A percentile compares a stretch with the other conserved stretches of the same genome.
Conservation (phyloP, 2,329 filamentous ascomycete genomes). For the Ilyonectria destructans region DNA sequence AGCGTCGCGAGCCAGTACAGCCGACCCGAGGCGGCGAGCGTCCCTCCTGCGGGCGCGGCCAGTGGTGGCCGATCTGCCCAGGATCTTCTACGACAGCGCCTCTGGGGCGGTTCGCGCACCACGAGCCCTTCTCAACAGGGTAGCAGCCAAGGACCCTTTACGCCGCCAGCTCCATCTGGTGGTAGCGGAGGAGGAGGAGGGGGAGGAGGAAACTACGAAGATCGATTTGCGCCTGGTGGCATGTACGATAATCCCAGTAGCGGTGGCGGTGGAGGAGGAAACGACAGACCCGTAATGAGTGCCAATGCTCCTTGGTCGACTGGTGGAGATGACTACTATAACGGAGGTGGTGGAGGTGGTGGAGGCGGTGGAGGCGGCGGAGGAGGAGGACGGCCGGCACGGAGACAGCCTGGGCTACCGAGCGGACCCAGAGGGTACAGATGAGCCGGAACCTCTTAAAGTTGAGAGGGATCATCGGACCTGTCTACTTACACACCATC, state of each 20-base stretch:
- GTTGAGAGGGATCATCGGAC: not conserved
- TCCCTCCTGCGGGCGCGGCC: slow-evolving; percentile 52
- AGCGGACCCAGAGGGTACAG: slow-evolving; percentile 62
- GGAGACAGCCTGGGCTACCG: slow-evolving; percentile 60
- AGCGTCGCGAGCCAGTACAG: slow-evolving; percentile 50
- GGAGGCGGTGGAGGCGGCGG: slow-evolving; percentile 58
- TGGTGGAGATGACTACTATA: slow-evolving; percentile 57
- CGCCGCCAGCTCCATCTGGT: slow-evolving; percentile 56
- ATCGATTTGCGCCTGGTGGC: slow-evolving; percentile 63
- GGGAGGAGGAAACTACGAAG: slow-evolving; percentile 58
- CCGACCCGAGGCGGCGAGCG: slow-evolving; percentile 45
- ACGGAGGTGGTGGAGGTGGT: slow-evolving; percentile 52
- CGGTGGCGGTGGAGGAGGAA: slow-evolving; percentile 39
- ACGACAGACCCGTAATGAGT: slow-evolving; percentile 60
- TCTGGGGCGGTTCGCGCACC: slow-evolving; percentile 77
- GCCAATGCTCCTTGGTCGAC: slow-evolving; percentile 66
- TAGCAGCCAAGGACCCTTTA: slow-evolving; percentile 61
- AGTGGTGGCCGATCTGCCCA: slow-evolving; percentile 75
- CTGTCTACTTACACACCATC: slow-evolving; percentile 17
- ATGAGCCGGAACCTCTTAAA: slow-evolving; percentile 39
- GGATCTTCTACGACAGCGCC: slow-evolving; percentile 84
- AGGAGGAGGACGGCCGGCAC: slow-evolving; percentile 46
- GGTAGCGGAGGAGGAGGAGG: slow-evolving; percentile 53
- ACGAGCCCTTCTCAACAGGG: slow-evolving; percentile 66
- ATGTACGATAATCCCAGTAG: slow-evolving; percentile 58